Evolutionary conservation across 2,329 filamentous ascomycete genomes (phyloP), one percentile per base, ranked within the genome.

Genomic region (Aspergillus piperis): DNA sequence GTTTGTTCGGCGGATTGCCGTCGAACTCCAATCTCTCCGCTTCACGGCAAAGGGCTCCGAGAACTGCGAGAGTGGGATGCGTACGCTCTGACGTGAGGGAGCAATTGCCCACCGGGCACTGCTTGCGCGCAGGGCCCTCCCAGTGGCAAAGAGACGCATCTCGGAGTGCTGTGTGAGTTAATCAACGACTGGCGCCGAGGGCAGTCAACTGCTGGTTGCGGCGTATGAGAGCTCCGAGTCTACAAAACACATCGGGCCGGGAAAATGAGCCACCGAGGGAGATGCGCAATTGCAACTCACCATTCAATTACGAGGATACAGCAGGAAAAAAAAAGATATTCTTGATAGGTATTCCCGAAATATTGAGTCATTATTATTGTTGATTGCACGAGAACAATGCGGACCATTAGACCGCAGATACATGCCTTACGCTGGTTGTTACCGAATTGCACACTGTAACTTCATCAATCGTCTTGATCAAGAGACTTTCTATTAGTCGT

Each of bases 141-240:
- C 73, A 5, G 76, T 77, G 57, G 75, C 75, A 58, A 76, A 62
- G 50, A 78, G 63, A 49, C 75, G 73, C 77, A 79, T 79, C 15
- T 52, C 54, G 38, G 36, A 27, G 52, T 41, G 64, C 56, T 36
- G 21, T 15, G 57, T 15, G 23, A 53, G 27, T 19, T 39, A 13
- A 38, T 23, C 8, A 25, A 17, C 3, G 23, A 25, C 19, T 23
- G 32, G 27, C 11, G 17, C 23, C 17, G 39, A 30, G 39, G 1
- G 52, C 30, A 30, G 17, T 47, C 25, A 8, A 21, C 15, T 3
- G 52, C 39, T 54, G 5, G n/a, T 30, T 44, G 52, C 42, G 38
- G 52, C 52, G 39, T 6, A 36, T 7, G 38, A 44, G 15, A 54
- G 52, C 23, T 54, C 52, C 36, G 15, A 52, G 49, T 15, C 21